These are phyloP conservation scores for Curvularia sp. DNA, from an alignment of 2,329 filamentous ascomycete genomes.

Conservation along the genomic window DNA sequence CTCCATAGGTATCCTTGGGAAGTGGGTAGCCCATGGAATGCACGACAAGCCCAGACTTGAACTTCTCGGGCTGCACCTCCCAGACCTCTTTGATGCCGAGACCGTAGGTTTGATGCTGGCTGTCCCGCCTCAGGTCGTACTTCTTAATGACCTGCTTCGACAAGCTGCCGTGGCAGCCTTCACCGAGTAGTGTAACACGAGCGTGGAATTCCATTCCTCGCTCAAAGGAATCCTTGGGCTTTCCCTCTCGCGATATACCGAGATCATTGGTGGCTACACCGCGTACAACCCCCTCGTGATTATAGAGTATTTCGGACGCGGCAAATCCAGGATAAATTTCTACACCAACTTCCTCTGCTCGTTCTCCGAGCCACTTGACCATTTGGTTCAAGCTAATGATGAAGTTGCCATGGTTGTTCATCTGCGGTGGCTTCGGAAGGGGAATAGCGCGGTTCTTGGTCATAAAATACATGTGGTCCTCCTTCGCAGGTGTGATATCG, in stretches of 20 bases:
- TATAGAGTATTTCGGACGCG: slow-evolving; percentile 89
- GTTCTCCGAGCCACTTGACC: slow-evolving; percentile 92
- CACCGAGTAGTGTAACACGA: slow-evolving; percentile 85
- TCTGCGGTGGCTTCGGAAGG: slow-evolving; percentile 89
- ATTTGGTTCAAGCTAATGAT: slow-evolving; percentile 96
- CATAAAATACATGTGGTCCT: slow-evolving; percentile 91
- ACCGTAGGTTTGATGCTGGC: slow-evolving; percentile 93
- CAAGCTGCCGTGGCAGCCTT: slow-evolving; percentile 94
- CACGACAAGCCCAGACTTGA: slow-evolving; percentile 80
- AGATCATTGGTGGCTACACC: slow-evolving; percentile 97
- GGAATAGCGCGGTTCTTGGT: slow-evolving; percentile 81
- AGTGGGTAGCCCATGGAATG: slow-evolving; percentile 95
- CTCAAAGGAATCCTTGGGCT: slow-evolving; percentile 89
- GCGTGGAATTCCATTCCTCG: slow-evolving; percentile 99
- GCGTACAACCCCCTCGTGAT: slow-evolving; percentile 82
- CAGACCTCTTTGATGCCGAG: slow-evolving; percentile 96
- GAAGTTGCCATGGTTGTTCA: slow-evolving; percentile 98
- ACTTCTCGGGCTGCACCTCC: slow-evolving; percentile 94
- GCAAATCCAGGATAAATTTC: slow-evolving; percentile 97
- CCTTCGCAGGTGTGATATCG: slow-evolving; percentile 80
- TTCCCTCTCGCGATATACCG: slow-evolving; percentile 80
- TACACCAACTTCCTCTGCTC: slow-evolving; percentile 94
- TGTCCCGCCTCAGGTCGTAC: slow-evolving; percentile 86
- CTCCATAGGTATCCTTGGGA: slow-evolving; percentile 87
- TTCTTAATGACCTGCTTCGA: slow-evolving; percentile 95